phyloP scores from a whole-genome alignment of 495 filamentous ascomycete genomes.

The Lophium mytilinum region DNA sequence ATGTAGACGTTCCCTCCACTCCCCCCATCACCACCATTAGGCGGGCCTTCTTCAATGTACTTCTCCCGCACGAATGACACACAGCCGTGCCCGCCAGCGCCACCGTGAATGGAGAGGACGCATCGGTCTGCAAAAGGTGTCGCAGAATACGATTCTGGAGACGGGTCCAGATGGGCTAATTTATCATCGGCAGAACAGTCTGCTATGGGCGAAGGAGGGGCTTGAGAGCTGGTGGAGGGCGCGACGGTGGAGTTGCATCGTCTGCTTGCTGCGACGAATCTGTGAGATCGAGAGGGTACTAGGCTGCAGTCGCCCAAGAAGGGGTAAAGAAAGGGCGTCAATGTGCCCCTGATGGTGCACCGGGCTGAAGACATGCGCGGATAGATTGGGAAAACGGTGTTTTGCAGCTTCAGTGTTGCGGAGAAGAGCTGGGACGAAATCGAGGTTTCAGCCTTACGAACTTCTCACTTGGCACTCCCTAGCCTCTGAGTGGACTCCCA shows the following conservation, averaged over 20 bases:
- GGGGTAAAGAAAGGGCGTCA: constrained; percentile 62
- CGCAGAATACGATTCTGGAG: constrained; percentile 70
- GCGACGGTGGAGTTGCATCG: constrained; percentile 23
- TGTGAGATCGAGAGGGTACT: constrained; percentile 30
- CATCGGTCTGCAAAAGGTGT: constrained; percentile 84
- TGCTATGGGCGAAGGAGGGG: neutral
- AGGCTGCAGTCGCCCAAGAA: constrained; percentile 37
- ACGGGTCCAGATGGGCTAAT: constrained; percentile 55
- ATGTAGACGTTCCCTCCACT: constrained; percentile 89
- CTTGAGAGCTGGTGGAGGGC: neutral
- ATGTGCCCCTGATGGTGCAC: constrained; percentile 29
- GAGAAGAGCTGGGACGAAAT: neutral
- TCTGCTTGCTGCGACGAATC: constrained; percentile 4
- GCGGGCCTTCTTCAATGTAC: constrained; percentile 75
- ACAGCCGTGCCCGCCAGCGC: constrained; percentile 80
- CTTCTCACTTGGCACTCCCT: too few species aligned
- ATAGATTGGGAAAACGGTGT: too few species aligned
- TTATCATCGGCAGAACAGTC: constrained; percentile 30
- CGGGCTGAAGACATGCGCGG: constrained; percentile 11
- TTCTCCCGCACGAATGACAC: constrained; percentile 89
- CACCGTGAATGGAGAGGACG: constrained; percentile 63
- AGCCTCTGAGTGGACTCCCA: too few species aligned
- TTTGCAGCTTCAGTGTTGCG: too few species aligned
- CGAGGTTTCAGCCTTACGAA: too few species aligned
- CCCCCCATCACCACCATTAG: constrained; percentile 95